phyloP scores from a whole-genome alignment of 768 basidiomycete genomes.

The Tylopilus felleus region DNA sequence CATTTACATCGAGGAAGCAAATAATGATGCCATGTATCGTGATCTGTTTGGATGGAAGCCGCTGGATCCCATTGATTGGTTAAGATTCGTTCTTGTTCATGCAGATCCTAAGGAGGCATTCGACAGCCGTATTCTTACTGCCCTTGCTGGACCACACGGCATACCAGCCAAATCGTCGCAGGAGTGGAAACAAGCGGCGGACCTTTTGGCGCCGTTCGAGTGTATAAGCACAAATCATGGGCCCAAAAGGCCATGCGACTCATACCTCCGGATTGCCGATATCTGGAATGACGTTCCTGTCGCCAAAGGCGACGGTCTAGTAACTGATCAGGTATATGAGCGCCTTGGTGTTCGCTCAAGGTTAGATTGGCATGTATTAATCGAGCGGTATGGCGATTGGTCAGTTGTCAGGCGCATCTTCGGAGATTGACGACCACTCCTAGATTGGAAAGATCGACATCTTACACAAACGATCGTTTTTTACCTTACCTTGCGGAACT shows the following conservation, averaged over 20 bases:
- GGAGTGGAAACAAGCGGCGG: background rate
- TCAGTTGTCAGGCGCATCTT: background rate
- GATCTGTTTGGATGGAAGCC: background rate
- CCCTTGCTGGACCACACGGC: background rate
- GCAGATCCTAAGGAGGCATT: background rate
- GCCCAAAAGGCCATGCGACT: background rate
- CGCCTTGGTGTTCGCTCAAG: background rate
- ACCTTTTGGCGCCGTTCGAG: background rate
- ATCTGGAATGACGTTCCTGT: background rate
- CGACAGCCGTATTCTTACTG: background rate
- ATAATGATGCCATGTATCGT: background rate
- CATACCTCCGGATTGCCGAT: background rate
- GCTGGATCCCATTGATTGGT: background rate
- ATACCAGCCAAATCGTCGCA: background rate
- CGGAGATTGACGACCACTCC: background rate
- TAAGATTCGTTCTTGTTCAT: background rate
- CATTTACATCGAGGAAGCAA: background rate
- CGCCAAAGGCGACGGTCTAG: background rate
- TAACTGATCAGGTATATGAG: background rate
- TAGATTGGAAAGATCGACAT: background rate
- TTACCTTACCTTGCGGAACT: background rate
- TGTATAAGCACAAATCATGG: background rate
- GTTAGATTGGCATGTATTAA: background rate
- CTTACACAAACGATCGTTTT: background rate
- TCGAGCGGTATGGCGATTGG: background rate